Base-by-base conservation (phyloP, 768 basidiomycete genomes). In the Pisolithus microcarpus region DNA sequence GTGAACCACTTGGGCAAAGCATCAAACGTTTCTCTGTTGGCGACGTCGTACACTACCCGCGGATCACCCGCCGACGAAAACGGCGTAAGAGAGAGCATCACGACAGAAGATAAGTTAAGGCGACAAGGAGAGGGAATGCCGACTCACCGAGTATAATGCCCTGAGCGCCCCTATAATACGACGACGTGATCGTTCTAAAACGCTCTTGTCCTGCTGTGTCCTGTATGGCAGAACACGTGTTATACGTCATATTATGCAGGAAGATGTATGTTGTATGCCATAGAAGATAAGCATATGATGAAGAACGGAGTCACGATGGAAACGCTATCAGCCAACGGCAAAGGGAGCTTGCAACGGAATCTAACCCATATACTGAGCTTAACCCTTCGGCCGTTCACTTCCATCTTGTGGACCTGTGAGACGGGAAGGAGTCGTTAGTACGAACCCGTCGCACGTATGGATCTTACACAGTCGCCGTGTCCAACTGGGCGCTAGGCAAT, bases 131-230 rank as follows among this genome's bases (percentile, higher is more conserved):
- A n/a, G 18, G 10, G 16, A 26, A 15, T 36, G 18, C 23, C 34
- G 34, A 37, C 70, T 4, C 49, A 83, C 85, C 85, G 43, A 91
- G 75, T 59, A 91, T 86, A 46, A 90, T 78, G 7, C 88, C 87
- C 58, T 91, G 87, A 40, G 87, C 87, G 2, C 87, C 88, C 26
- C 96, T 80, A 63, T 98, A 99, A 61, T 98, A 99, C 8, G 88
- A 91, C 2, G 87, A 87, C 5, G 96, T 98, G 58, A 99, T 86
- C 3, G 94, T 96, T 43, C 92, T 78, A 64, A 97, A 99, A 5
- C 95, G 83, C 69, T 99, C 96, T 67, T 98, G 95, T 0, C 96
- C 95, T 46, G 93, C 91, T 0, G 92, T 95, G 60, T 96, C 91
- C 91, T 93, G 38, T 5, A 7, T 51, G 21, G 13, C n/a, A 19